Conservation (phyloP, 2,329 filamentous ascomycete genomes). For the Penicillium sp. region DNA sequence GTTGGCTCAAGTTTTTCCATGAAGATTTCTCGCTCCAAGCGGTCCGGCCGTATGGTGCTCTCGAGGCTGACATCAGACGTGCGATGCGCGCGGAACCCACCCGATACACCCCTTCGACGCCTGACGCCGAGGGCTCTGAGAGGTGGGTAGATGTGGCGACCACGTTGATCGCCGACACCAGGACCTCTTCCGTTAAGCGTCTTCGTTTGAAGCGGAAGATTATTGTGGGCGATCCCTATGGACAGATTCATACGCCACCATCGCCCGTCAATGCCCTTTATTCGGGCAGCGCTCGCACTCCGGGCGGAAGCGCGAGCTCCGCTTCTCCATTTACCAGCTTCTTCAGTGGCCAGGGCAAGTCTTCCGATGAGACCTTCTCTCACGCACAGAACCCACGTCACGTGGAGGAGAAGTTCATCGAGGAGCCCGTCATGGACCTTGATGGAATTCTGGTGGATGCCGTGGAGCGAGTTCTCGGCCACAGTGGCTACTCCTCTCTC, state of each 20-base stretch:
- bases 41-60: constrained; percentile 54
- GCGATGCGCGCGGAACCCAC: constrained; percentile 60
- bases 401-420: constrained; percentile 54
- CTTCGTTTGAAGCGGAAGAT: constrained; percentile 55
- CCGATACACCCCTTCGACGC: constrained; percentile 38
- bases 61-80: constrained; percentile 58
- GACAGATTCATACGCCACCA: constrained; percentile 22
- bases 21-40: constrained; percentile 63
- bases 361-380: constrained; percentile 17
- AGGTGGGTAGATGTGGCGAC: constrained; percentile 61
- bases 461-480: constrained; percentile 57
- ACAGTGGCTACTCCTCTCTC: constrained; percentile 46
- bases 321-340: constrained; percentile 32
- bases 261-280: constrained; percentile 27
- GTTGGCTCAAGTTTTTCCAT: constrained; percentile 60
- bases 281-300: constrained; percentile 27
- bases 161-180: constrained; percentile 58
- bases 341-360: constrained; percentile 32
- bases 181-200: constrained; percentile 57
- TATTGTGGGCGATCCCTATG: constrained; percentile 27
- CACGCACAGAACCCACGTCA: constrained; percentile 30
- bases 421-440: constrained; percentile 60
- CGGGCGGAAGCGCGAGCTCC: constrained; percentile 23
- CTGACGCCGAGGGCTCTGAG: constrained; percentile 38
- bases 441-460: constrained; percentile 61